These are phyloP conservation scores for Solanum piurae DNA, from an alignment of 257 asterid species.

Conservation along the genomic window DNA sequence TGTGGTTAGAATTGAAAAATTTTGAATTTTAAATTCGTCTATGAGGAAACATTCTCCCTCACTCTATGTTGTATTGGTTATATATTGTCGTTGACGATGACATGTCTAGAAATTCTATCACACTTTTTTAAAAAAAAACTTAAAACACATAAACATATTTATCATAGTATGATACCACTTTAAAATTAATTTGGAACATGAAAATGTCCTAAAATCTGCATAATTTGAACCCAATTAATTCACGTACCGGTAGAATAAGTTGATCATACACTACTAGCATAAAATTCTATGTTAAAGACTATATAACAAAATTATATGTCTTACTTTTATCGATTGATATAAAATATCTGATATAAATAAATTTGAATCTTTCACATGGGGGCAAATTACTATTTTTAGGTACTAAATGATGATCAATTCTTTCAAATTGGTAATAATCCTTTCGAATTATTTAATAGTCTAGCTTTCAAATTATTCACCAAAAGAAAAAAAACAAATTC, in stretches of 20 bases:
- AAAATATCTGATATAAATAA: no score
- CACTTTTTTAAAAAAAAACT: background rate
- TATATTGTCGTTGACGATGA: background rate
- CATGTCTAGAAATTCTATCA: background rate
- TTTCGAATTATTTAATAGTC: background rate
- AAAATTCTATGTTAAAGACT: background rate
- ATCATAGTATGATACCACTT: background rate
- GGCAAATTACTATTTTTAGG: background rate
- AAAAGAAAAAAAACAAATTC: background rate
- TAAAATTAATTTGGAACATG: background rate
- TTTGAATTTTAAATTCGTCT: accelerated
- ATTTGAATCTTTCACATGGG: background rate
- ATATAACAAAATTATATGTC: accelerated
- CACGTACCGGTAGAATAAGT: background rate
- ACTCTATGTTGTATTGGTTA: background rate
- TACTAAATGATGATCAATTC: background rate
- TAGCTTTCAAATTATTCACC: background rate
- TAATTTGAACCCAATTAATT: background rate
- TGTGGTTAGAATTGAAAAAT: background rate
- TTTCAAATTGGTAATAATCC: background rate
- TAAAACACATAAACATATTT: background rate
- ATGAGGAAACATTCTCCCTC: background rate
- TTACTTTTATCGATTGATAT: accelerated
- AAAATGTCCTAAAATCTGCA: background rate
- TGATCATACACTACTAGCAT: background rate